Evolutionary conservation across 192 early-diverging fungal genomes (phyloP), one percentile per base, ranked within the genome.

Genomic region (Entomortierella parvispora): DNA sequence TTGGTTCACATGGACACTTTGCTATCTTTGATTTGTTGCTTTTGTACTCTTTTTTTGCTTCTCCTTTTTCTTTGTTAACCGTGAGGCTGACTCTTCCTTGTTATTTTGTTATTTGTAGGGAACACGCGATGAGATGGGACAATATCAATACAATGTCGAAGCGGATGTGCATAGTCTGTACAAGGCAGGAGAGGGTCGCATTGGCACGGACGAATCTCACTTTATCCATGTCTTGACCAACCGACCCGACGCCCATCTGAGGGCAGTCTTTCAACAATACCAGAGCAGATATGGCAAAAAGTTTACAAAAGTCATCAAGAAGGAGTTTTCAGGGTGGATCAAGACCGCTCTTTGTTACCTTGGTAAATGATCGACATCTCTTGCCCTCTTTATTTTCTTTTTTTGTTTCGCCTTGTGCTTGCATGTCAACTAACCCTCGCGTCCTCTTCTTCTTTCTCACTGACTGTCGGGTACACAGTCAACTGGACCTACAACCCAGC

Each of bases 251-350:
- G 65, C 72, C 25, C 72, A 77, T 23, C 52, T 77, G 29, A 52
- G 60, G 10, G 26, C 29, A 12, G 65, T 77, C 44, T 77, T 77
- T 29, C 32, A 67, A 22, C 72, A 68, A 42, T 77, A 77, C 46
- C 65, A 77, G 15, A 14, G 15, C 8, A 65, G 72, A 17, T 45
- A 77, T 32, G 52, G 53, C 51, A 68, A 64, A 45, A 77, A 77
- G 48, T 77, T 77, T 43, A 77, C 65, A 29, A 77, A 68, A 40
- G 72, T 68, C 1, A 62, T 77, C 63, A 58, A 68, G 54, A 77
- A 68, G 37, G 72, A 77, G 50, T 77, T 77, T 32, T 77, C 72
- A 1, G 72, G 72, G 25, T 77, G 72, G 72, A 63, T 77, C 50
- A 58, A 77, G 23, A 77, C 72, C 6, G 72, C 64, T 20, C 65